Base-by-base conservation (phyloP, 805 yeast genomes). In the Blastobotrys attinorum region DNA sequence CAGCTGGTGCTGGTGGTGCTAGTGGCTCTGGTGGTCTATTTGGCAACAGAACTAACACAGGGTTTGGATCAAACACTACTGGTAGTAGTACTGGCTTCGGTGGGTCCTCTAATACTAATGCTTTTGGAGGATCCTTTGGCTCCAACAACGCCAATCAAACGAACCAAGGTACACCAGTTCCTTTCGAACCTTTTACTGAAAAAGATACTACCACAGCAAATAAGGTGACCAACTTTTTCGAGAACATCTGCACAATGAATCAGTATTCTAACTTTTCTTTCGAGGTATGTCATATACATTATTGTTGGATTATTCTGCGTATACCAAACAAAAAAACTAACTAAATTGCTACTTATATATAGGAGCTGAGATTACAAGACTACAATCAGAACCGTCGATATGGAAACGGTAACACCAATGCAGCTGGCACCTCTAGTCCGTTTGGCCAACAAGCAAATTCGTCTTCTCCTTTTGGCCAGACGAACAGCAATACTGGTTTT, bases 191-290 rank as follows among this genome's bases (percentile, higher is more conserved):
- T 6, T 71, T 63, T 51, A 69, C 72, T 29, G 97, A 90, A 60
- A 83, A 82, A 55, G 97, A 89, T 57, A 59, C 64, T 29, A 61
- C 70, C 51, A 69, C 71, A 25, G 97, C 89, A 59, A 83, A 82
- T 55, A 97, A 89, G 57, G 31, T 23, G 20, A 49, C 66, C 7
- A 79, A 77, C 44, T 64, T 71, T 40, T 89, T 70, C 64, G 86
- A 90, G 62, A 78, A 78, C 53, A 82, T 92, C 48, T 69, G 84
- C 8, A 75, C 85, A 37, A 89, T 92, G 97, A 95, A 95, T 3
- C 95, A 87, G 62, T 92, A 90, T 60, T 74, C 73, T 54, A 79
- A 79, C 53, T 84, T 63, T 55, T 84, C 96, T 0, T 75, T 80
- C 57, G 97, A 88, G 27, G 34, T 39, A 22, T 16, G 31, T 25